A percentile compares a stretch with the other conserved stretches of the same genome.
Evolutionary conservation across 1,284 basidiomycete species (phyloP).

Genomic region (Jaminaea rosea): DNA sequence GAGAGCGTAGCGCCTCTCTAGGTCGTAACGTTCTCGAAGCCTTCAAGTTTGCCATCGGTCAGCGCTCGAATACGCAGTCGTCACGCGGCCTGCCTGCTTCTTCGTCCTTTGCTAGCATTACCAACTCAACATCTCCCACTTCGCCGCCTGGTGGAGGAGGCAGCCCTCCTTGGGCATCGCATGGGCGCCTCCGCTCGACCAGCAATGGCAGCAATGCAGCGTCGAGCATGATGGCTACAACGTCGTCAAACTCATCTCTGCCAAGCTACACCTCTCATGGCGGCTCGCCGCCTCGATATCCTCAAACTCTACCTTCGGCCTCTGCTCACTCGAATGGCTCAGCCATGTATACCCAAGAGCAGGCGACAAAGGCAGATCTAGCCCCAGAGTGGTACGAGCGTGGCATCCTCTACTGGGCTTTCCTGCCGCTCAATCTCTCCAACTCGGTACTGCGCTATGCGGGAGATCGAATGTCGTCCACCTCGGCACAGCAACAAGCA

Average conservation of each 20-base stretch:
- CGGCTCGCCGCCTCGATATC: neutral
- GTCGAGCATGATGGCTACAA: too few species aligned
- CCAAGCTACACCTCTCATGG: too few species aligned
- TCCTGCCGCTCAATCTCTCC: slow-evolving; percentile 7
- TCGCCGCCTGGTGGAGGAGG: neutral
- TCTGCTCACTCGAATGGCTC: neutral
- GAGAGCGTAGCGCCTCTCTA: slow-evolving; percentile 24
- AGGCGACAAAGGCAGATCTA: too few species aligned
- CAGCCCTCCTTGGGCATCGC: neutral
- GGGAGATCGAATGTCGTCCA: neutral
- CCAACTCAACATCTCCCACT: neutral
- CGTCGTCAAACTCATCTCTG: too few species aligned
- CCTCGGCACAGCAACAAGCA: neutral
- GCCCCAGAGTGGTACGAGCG: slow-evolving; percentile 4
- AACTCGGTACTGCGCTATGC: slow-evolving; percentile 2
- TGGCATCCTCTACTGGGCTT: slow-evolving; percentile 4
- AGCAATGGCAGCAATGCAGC: too few species aligned
- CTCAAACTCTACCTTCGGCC: neutral
- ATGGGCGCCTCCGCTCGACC: neutral
- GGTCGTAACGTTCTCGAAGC: slow-evolving; percentile 28
- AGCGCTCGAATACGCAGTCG: slow-evolving; percentile 9
- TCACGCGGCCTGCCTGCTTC: slow-evolving; percentile 21
- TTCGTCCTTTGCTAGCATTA: slow-evolving; percentile 16
- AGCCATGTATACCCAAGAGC: neutral
- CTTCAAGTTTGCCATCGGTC: slow-evolving; percentile 31